Evolutionary conservation across 768 basidiomycete species (phyloP).

Genomic region (Russula virescens): DNA sequence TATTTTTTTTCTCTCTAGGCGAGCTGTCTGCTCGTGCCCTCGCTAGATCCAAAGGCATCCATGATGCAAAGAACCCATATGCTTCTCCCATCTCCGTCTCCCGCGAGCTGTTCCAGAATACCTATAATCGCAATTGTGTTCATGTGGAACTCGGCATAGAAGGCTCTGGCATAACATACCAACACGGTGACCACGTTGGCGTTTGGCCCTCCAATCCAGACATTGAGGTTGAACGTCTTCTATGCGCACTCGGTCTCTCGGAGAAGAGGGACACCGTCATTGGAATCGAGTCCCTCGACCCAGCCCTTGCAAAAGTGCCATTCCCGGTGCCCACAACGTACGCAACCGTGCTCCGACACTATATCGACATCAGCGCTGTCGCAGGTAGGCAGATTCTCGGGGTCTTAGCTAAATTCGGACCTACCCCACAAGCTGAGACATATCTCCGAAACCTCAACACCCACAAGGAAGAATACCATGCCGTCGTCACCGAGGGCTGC

Average conservation of each 20-base stretch:
- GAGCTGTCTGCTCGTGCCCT: constrained; percentile 95
- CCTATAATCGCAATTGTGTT: constrained; percentile 81
- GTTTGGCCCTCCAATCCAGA: constrained; percentile 97
- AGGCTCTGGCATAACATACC: constrained; percentile 95
- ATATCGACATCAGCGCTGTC: constrained; percentile 93
- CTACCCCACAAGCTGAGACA: constrained; percentile 67
- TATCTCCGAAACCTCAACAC: constrained; percentile 71
- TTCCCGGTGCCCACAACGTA: constrained; percentile 98
- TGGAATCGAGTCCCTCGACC: constrained; percentile 94
- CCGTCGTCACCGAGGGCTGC: constrained; percentile 71
- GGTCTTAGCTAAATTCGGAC: constrained; percentile 81
- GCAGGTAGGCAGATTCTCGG: constrained; percentile 93
- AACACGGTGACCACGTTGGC: constrained; percentile 97
- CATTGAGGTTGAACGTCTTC: constrained; percentile 81
- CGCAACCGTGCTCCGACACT: constrained; percentile 87
- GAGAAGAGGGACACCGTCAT: constrained; percentile 80
- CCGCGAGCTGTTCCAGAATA: constrained; percentile 78
- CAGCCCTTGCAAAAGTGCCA: constrained; percentile 95
- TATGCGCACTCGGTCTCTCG: constrained; percentile 78
- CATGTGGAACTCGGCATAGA: constrained; percentile 92
- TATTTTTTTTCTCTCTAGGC: constrained; percentile 40
- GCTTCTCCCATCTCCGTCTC: constrained; percentile 73
- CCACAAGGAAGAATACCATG: constrained; percentile 82
- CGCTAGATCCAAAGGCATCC: constrained; percentile 89
- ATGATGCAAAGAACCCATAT: constrained; percentile 97